These are phyloP conservation scores for Tritrichomonas foetus DNA, from an alignment of 208 protist genomes.

Conservation along the genomic window DNA sequence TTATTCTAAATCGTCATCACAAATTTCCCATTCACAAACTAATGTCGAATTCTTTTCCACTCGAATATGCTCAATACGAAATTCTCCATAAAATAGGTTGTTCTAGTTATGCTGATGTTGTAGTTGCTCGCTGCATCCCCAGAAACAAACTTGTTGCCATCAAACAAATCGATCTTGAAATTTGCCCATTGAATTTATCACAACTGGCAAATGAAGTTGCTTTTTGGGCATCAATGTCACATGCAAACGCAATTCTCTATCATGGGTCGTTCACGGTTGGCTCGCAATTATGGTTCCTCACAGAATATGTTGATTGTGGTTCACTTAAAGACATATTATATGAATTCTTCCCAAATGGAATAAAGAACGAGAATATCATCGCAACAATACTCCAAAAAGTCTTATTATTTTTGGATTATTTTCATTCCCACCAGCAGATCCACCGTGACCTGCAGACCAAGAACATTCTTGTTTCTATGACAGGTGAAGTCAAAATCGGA, in stretches of 20 bases:
- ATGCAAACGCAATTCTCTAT: neutral
- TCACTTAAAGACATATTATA: neutral
- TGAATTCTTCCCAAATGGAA: neutral
- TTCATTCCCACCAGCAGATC: conserved; percentile 48
- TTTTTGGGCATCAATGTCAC: neutral
- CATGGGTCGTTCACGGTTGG: neutral
- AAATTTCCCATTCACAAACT: too few species aligned
- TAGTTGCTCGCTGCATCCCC: neutral
- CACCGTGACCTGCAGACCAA: conserved; percentile 52
- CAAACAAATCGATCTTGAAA: neutral
- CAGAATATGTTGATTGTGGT: neutral
- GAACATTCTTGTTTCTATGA: conserved; percentile 50
- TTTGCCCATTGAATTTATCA: neutral
- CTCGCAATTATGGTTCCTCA: neutral
- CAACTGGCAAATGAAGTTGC: neutral
- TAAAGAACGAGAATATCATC: neutral
- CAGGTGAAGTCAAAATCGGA: conserved; percentile 53
- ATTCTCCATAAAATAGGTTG: neutral
- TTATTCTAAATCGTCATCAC: too few species aligned
- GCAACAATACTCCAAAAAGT: conserved; percentile 53
- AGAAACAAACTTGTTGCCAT: neutral
- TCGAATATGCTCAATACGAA: neutral
- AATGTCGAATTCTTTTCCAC: neutral
- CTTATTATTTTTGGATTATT: conserved; percentile 47
- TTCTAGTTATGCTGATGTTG: neutral